These are phyloP conservation scores for Pistacia vera DNA, from an alignment of 345 rosid genomes.

Conservation along the genomic window DNA sequence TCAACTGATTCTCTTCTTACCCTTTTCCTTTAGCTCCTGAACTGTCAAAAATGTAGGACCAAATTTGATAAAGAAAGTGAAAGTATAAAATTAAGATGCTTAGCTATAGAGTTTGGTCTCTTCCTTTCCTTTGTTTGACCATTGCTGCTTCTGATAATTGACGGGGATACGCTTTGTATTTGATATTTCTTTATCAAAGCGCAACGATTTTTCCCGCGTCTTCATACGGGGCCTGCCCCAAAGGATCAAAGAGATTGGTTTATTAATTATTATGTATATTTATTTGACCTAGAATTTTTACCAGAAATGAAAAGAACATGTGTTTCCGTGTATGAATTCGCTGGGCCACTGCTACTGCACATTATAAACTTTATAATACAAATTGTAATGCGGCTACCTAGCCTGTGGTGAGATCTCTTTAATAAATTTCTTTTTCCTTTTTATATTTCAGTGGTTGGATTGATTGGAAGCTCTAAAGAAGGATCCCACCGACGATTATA, in stretches of 20 bases:
- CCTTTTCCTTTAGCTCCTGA: background rate
- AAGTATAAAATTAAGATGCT: slow-evolving; percentile 18
- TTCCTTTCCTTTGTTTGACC: background rate
- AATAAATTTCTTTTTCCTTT: slow-evolving; percentile 17
- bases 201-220: background rate
- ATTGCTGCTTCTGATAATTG: background rate
- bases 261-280: no score
- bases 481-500: slow-evolving; percentile 44
- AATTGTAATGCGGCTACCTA: background rate
- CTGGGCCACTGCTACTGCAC: no score
- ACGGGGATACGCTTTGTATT: background rate
- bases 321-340: background rate
- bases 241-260: background rate
- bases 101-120: background rate
- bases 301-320: background rate
- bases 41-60: background rate
- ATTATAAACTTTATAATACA: background rate
- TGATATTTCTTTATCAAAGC: background rate
- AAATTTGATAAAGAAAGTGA: background rate
- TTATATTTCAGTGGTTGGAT: slow-evolving; percentile 7
- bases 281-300: no score
- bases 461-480: slow-evolving; percentile 15
- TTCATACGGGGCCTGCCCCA: background rate
- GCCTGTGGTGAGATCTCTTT: slow-evolving; percentile 14
- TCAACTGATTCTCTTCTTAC: background rate